Evolutionary conservation across 140 eudicot species (phyloP), one percentile per base, ranked within the genome.

Genomic region (Oenanthe javanica): DNA sequence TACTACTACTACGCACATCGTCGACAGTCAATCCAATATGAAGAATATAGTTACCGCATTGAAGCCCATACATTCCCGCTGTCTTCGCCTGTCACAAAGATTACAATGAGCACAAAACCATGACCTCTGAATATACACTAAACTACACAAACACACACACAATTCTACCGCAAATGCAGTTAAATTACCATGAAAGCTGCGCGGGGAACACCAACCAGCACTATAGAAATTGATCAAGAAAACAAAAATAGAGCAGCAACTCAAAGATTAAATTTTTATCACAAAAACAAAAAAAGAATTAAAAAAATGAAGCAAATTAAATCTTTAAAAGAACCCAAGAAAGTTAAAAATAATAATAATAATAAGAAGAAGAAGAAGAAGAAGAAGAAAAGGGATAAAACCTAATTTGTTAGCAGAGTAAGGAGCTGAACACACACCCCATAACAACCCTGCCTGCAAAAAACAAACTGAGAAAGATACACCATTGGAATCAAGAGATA

Each of bases 391-490:
- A 31, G 36, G 36, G 40, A 83, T 86, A 2, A 46, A 48, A 93
- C 98, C 98, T 77, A 23, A 66, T 82, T 84, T 83, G 40, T 77
- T 90, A 63, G 98, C 94, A 80, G 87, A 90, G 40, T 88, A 91
- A 21, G 92, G 85, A 64, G 90, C 94, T 46, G 84, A 27, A 79
- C 97, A 93, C 8, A 83, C 64, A 3, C 98, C 98, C 98, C 98
- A 93, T 19, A 93, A 66, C 2, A 86, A 76, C 43, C 98, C 98
- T 48, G 90, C 97, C 98, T 93, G 88, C 84, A 72, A 31, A 55
- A n/a, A 42, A 36, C 3, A 42, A 80, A 21, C 1, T 63, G 5
- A 45, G 7, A 52, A 47, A 63, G 19, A 47, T 21, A 59, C 38
- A n/a, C 15, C 70, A 70, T 80, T 25, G 25, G 40, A 25, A 79